A percentile compares a stretch with the other conserved stretches of the same genome.
These are phyloP conservation scores for Halophytophthora polymorphica DNA, from an alignment of 352 stramenopile genomes.

Conservation along the genomic window DNA sequence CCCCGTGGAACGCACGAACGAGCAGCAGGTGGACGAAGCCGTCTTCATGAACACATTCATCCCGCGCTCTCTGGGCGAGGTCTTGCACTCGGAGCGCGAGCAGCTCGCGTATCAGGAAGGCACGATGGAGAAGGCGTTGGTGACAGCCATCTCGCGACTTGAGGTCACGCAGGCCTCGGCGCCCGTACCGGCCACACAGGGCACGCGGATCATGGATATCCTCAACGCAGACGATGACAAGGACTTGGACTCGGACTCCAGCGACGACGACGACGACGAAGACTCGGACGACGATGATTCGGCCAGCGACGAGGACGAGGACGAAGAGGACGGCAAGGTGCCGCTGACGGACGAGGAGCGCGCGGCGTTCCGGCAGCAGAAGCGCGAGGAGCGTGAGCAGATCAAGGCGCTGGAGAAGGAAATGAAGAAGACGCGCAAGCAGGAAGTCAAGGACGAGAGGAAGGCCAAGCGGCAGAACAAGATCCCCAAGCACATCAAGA, in stretches of 20 bases:
- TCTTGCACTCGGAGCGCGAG: constrained; percentile 87
- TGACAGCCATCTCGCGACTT: constrained; percentile 73
- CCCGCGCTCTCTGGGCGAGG: constrained; percentile 93
- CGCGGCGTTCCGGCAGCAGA: constrained; percentile 80
- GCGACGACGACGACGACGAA: constrained; percentile 50
- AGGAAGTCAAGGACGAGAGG: constrained; percentile 92
- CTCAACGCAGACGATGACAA: constrained; percentile 57
- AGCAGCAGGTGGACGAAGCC: constrained; percentile 91
- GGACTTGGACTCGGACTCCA: constrained; percentile 29
- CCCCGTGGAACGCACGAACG: constrained; percentile 50
- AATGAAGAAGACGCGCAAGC: constrained; percentile 94
- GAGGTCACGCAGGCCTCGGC: constrained; percentile 39
- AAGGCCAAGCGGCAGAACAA: constrained; percentile 94
- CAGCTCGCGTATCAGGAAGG: constrained; percentile 84
- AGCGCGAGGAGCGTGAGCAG: constrained; percentile 65
- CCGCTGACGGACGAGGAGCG: constrained; percentile 81
- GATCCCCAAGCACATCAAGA: constrained; percentile 99
- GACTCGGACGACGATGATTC: constrained; percentile 23
- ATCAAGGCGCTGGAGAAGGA: constrained; percentile 51
- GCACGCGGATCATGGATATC: constrained; percentile 68
- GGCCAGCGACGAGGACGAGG: constrained; percentile 29
- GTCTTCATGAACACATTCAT: constrained; percentile 94
- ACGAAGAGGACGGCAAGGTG: constrained; percentile 28
- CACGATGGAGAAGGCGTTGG: constrained; percentile 82
- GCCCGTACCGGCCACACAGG: constrained; percentile 21